Evolutionary conservation across 257 asterid genomes (phyloP).

Genomic region (Paulownia fortunei): DNA sequence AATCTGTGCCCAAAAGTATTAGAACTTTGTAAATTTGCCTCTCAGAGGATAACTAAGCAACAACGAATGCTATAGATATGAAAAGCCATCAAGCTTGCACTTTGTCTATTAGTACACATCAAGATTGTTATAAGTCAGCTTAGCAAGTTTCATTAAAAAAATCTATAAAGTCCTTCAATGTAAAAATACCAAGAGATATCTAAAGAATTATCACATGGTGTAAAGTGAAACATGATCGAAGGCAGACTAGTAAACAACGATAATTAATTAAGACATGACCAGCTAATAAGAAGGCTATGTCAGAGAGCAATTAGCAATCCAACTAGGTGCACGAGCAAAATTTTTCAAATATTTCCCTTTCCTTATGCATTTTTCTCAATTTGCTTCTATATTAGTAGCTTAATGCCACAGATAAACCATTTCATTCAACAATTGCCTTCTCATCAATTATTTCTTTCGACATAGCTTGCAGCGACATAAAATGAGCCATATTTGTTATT

Average conservation of each 20-base stretch:
- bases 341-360: not conserved
- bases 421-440: constrained; percentile 4
- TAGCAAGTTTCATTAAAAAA: not conserved
- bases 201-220: not conserved
- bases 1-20: not conserved
- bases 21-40: not conserved
- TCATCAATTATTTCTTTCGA: not conserved
- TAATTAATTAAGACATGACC: not conserved
- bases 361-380: not conserved
- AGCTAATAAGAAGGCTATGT: not conserved
- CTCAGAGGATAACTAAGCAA: not conserved
- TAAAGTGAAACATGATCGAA: not conserved
- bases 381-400: not conserved
- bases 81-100: too few species aligned
- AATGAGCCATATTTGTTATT: not conserved
- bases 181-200: not conserved
- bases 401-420: not conserved
- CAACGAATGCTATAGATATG: not conserved
- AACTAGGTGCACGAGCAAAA: not conserved
- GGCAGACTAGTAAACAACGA: not conserved
- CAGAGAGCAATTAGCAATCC: not conserved
- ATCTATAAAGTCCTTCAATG: not conserved
- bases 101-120: too few species aligned
- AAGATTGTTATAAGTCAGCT: not conserved
- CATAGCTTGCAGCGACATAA: not conserved